Evolutionary conservation across 129 eudicot genomes (phyloP).

Genomic region (Centella asiatica): DNA sequence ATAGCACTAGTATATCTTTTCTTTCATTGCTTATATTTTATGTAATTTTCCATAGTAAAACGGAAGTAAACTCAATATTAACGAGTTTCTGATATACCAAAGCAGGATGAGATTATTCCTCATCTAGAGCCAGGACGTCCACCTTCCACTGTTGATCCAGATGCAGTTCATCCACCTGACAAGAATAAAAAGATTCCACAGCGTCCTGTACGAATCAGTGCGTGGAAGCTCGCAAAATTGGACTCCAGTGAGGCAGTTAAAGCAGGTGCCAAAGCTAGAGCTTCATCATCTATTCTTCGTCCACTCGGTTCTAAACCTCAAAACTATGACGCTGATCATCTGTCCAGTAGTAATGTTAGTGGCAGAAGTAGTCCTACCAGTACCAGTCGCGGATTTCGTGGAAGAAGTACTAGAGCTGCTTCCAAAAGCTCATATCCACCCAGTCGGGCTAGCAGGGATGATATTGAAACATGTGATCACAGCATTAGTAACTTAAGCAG

Average conservation of each 20-base stretch:
- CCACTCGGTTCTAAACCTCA: slow-evolving; percentile 40
- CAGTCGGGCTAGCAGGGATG: slow-evolving; percentile 79
- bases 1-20: no score
- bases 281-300: slow-evolving; percentile 80
- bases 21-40: no score
- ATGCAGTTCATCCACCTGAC: slow-evolving; percentile 38
- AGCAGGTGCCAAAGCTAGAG: slow-evolving; percentile 89
- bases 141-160: slow-evolving; percentile 86
- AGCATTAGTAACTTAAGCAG: slow-evolving; percentile 76
- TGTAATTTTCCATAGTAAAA: no score
- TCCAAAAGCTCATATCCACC: slow-evolving; percentile 49
- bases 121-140: slow-evolving; percentile 84
- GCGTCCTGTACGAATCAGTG: slow-evolving; percentile 65
- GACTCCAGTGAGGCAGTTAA: slow-evolving; percentile 68
- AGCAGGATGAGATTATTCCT: slow-evolving; percentile 93
- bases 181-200: slow-evolving; percentile 41
- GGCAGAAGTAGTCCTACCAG: slow-evolving; percentile 61
- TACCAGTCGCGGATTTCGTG: no score
- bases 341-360: slow-evolving; percentile 72
- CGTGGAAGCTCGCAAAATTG: slow-evolving; percentile 90
- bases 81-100: neutral
- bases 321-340: slow-evolving; percentile 46
- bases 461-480: slow-evolving; percentile 61
- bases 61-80: no score
- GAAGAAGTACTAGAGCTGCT: no score